Base-by-base conservation (phyloP, 2,329 filamentous ascomycete genomes). In the Nigrograna mackinnonii region DNA sequence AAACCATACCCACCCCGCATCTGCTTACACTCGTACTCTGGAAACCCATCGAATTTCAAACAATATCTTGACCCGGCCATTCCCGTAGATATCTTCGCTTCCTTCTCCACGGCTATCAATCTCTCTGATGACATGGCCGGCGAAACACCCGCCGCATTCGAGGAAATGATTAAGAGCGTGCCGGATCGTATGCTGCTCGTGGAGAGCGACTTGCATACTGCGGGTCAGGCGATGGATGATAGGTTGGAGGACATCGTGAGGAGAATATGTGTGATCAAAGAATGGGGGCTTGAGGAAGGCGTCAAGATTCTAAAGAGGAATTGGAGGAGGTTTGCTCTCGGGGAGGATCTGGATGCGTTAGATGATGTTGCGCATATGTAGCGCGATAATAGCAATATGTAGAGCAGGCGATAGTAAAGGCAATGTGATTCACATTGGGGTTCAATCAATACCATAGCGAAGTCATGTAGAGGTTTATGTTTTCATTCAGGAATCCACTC, bases 21-120 rank as follows among this genome's bases (percentile, higher is more conserved):
- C 62, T 99, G 94, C 62, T 81, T 99, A 45, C 94, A 99, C 68
- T 96, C 91, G 0, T 99, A 91, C 68, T 95, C 88, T 35, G 92
- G 90, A 0, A 80, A 86, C 5, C 76, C 82, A 9, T 85, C 94
- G 43, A 79, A 85, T 22, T 71, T 96, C 26, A 85, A 80, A 51
- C 90, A 91, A 65, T 97, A 96, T 59, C 71, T 90, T 35, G 79
- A 87, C 50, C 80, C 82, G 1, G 75, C 79, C 1, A 82, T 94
- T 6, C 92, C 92, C 0, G 83, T 84, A 0, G 77, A 83, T 13
- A 78, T 97, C 16, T 99, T 85, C 68, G 91, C 95, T 57, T 96
- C 91, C 1, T 95, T 97, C 62, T 96, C 91, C 2, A 78, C 79
- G 0, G 84, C 83, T 5, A 87, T 99, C 57, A 99, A 97, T 61